These are phyloP conservation scores for Digitaria exilis DNA, from an alignment of 202 grass and related monocot genomes.

Conservation along the genomic window DNA sequence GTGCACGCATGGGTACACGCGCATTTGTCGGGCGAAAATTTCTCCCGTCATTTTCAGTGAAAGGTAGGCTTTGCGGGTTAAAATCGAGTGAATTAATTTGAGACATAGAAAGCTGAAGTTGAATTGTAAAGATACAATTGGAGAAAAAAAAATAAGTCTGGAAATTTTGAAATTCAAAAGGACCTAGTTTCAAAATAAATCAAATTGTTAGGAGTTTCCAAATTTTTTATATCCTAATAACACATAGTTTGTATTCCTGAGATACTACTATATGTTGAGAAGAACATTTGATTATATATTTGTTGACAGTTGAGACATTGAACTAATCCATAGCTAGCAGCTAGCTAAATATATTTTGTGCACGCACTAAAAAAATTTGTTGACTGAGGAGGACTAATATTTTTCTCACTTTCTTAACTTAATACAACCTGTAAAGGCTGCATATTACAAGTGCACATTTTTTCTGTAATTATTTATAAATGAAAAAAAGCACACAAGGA, in stretches of 20 bases:
- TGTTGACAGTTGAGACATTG: background rate
- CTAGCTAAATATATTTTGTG: background rate
- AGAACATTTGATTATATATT: background rate
- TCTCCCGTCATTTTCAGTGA: background rate
- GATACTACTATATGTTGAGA: background rate
- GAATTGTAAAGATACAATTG: background rate
- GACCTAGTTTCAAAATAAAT: background rate
- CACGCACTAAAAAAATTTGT: background rate
- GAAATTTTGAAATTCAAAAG: background rate
- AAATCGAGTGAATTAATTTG: background rate
- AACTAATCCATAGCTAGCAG: background rate
- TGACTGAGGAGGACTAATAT: background rate
- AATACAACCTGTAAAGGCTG: background rate
- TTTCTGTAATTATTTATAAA: background rate
- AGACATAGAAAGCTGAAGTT: background rate
- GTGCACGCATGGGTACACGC: constrained; percentile 19
- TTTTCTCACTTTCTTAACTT: background rate
- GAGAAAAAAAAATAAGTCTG: background rate
- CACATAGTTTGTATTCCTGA: background rate
- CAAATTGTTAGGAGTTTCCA: background rate
- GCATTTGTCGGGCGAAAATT: background rate
- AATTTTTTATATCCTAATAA: background rate
- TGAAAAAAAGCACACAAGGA: background rate
- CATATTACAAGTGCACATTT: background rate
- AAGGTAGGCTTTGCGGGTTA: background rate